Percentiles rank a stretch among this genome's conserved stretches.
These are phyloP conservation scores for Geosiphon pyriformis DNA, from an alignment of 192 early-diverging fungal species.

Conservation along the genomic window DNA sequence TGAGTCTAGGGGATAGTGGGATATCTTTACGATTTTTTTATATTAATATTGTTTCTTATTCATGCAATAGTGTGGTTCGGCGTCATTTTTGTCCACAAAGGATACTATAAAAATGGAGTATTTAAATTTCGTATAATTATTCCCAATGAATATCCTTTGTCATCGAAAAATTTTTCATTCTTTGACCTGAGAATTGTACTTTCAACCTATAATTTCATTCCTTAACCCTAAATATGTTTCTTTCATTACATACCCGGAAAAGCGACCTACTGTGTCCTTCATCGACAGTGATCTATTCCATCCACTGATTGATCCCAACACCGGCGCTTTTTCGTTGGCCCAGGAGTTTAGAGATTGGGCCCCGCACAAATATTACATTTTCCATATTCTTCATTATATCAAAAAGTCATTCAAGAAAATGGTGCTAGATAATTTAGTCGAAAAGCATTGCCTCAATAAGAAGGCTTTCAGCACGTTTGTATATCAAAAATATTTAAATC, in stretches of 20 bases:
- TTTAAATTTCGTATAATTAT: slow-evolving; percentile 84
- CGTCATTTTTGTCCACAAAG: slow-evolving; percentile 81
- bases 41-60: slow-evolving; percentile 24
- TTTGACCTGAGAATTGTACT: not conserved
- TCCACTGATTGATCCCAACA: slow-evolving; percentile 69
- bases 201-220: no score
- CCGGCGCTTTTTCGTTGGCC: slow-evolving; percentile 60
- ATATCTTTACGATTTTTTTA: not conserved
- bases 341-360: slow-evolving; percentile 81
- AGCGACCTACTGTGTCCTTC: slow-evolving; percentile 65
- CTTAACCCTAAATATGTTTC: no score
- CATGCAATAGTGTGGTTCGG: slow-evolving; percentile 82
- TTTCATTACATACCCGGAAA: slow-evolving; percentile 26
- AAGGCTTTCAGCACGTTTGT: slow-evolving; percentile 60
- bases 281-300: slow-evolving; percentile 70
- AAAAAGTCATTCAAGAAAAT: slow-evolving; percentile 81
- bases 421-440: slow-evolving; percentile 58
- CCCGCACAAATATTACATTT: slow-evolving; percentile 76
- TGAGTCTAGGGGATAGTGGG: slow-evolving; percentile 27
- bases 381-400: slow-evolving; percentile 80
- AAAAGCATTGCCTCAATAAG: slow-evolving; percentile 56
- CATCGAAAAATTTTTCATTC: not conserved
- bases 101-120: slow-evolving; percentile 83
- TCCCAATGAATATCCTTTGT: slow-evolving; percentile 70
- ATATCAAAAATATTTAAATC: not conserved